Evolutionary conservation across 2,329 filamentous ascomycete genomes (phyloP), one percentile per base, ranked within the genome.

Genomic region (Ascochyta rabiei): DNA sequence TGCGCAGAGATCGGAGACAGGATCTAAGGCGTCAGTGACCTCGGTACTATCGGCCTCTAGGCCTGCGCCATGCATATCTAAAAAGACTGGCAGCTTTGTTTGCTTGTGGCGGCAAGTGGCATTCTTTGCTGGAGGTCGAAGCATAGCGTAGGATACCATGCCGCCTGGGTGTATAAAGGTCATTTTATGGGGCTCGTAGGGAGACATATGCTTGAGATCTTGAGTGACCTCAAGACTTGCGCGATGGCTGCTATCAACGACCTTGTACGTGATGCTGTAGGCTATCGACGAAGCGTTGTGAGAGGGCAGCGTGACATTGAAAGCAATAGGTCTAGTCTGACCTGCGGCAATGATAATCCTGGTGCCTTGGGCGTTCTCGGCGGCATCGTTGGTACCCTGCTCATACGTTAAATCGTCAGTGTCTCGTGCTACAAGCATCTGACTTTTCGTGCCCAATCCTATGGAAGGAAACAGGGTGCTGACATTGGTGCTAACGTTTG

Each of bases 21-120:
- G 70, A 64, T 84, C 78, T 30, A 86, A 69, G 53, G 78, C 76
- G 48, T 79, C 76, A 37, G 79, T 73, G 1, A 81, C 78, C 57
- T 76, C 64, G 13, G 76, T 68, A 49, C 72, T 77, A 53, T 82
- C 80, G 26, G 79, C 82, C 57, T 86, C 82, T 10, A 86, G 68
- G 0, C 83, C 84, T 28, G 84, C 84, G 12, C 84, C 84, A 68
- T 86, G 84, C 15, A 86, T 70, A 24, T 70, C 73, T 18, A 86
- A 59, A 13, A 86, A 68, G 3, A 86, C 65, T 6, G 83, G 82
- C 9, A 82, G 59, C 2, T 59, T 65, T 8, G 54, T 50, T 3
- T 54, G 52, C 7, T 46, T 53, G 10, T 60, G 18, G 8, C 48
- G 23, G 47, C 71, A 75, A 5, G 67, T 67, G 15, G 72, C 72